Conservation (phyloP, 2,329 filamentous ascomycete species). For the Hymenoscyphus infarciens region DNA sequence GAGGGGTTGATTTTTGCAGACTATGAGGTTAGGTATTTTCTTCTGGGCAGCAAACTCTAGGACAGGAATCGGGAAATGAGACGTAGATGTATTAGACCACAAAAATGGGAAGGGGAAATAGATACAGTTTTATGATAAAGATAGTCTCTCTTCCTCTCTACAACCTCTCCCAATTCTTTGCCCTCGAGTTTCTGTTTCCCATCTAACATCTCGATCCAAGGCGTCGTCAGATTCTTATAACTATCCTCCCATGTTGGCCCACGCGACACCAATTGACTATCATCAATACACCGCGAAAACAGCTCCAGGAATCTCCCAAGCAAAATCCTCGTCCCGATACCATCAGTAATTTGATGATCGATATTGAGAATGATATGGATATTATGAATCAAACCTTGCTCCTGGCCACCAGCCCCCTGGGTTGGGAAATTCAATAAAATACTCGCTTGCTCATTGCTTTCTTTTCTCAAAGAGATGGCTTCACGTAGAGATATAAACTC, state of each 20-base stretch:
- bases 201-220: conserved; percentile 25
- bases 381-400: neutral
- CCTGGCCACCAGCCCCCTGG: neutral
- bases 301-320: conserved; percentile 22
- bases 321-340: conserved; percentile 26
- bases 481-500: conserved; percentile 16
- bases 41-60: neutral
- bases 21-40: neutral
- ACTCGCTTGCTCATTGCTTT: conserved; percentile 12
- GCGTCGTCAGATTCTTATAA: conserved; percentile 18
- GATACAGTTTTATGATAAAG: conserved; percentile 17
- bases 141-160: conserved; percentile 17
- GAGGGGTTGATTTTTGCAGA: conserved; percentile 6
- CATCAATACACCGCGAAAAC: conserved; percentile 6
- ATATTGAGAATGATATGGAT: conserved; percentile 23
- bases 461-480: conserved; percentile 12
- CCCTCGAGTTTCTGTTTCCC: conserved; percentile 17
- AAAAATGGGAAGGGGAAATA: neutral
- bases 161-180: conserved; percentile 10
- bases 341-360: conserved; percentile 27
- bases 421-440: conserved; percentile 12
- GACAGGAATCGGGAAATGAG: neutral
- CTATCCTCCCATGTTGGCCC: conserved; percentile 11
- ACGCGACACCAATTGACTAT: neutral
- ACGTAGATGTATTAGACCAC: neutral